phyloP scores from a whole-genome alignment of 2,329 filamentous ascomycete species.

The Fusarium albosuccineum region DNA sequence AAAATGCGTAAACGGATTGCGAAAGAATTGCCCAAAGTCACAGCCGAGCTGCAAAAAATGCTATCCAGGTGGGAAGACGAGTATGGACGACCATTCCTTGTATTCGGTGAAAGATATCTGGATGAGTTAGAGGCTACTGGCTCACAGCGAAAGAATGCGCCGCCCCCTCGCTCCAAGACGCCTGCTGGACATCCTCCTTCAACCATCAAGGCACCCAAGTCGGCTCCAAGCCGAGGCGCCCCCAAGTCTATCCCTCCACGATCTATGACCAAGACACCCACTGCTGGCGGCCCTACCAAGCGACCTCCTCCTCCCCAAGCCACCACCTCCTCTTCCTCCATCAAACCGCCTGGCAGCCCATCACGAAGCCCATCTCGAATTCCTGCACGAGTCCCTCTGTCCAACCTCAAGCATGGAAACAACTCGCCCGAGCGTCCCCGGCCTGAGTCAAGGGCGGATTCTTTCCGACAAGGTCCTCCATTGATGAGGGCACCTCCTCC shows the following conservation, averaged over 20 bases:
- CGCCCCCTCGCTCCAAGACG: constrained; percentile 74
- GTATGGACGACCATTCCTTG: constrained; percentile 91
- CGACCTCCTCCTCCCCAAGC: constrained; percentile 48
- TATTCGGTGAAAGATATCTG: constrained; percentile 91
- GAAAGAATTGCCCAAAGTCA: constrained; percentile 94
- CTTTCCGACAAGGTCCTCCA: constrained; percentile 67
- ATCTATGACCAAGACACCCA: constrained; percentile 68
- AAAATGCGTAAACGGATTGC: constrained; percentile 98
- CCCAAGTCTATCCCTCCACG: constrained; percentile 54
- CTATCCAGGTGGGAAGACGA: constrained; percentile 93
- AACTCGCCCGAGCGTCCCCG: constrained; percentile 84
- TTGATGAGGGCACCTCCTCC: constrained; percentile 79
- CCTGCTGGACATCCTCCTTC: constrained; percentile 72
- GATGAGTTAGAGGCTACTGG: constrained; percentile 81
- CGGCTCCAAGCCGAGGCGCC: constrained; percentile 45
- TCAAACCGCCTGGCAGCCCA: constrained; percentile 47
- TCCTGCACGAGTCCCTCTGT: constrained; percentile 76
- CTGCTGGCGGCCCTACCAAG: constrained; percentile 52
- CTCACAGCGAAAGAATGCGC: constrained; percentile 65
- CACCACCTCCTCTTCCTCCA: constrained; percentile 39
- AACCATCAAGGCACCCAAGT: constrained; percentile 53
- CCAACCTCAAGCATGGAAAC: constrained; percentile 75
- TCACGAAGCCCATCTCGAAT: constrained; percentile 66
- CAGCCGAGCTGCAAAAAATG: constrained; percentile 83
- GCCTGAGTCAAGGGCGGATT: constrained; percentile 58